Percentiles rank a stretch among this genome's conserved stretches.
Evolutionary conservation across 2,329 filamentous ascomycete species (phyloP).

Genomic region (Oidium heveae): DNA sequence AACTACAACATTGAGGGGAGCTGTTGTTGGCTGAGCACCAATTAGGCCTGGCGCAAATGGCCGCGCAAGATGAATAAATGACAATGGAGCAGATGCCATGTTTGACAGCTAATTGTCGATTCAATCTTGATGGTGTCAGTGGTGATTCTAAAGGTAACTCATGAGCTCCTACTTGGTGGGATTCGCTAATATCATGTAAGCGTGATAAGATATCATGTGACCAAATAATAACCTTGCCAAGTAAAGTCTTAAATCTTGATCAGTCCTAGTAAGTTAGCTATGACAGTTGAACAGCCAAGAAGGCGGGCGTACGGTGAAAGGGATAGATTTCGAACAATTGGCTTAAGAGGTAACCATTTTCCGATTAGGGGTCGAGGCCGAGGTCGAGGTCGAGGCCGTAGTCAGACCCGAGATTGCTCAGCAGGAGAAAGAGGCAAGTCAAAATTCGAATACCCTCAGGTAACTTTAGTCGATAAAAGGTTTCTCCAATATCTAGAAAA

Average conservation of each 20-base stretch:
- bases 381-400: conserved; percentile 8
- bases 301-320: neutral
- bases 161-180: neutral
- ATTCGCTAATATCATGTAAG: conserved; percentile 1
- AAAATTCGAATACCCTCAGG: conserved; percentile 21
- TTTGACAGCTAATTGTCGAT: conserved; percentile 20
- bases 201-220: neutral
- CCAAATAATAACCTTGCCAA: neutral
- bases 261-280: neutral
- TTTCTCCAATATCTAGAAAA: conserved; percentile 1
- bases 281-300: neutral
- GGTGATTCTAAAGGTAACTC: no score
- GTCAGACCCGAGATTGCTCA: conserved; percentile 7
- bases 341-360: neutral
- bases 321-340: neutral
- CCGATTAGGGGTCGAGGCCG: conserved; percentile 5
- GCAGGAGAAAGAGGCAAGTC: conserved; percentile 15
- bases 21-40: conserved; percentile 61
- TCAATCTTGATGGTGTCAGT: neutral
- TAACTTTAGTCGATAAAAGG: conserved; percentile 21
- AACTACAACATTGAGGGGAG: conserved; percentile 80
- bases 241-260: no score
- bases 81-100: conserved; percentile 56
- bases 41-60: conserved; percentile 64
- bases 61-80: conserved; percentile 83